Percentiles rank a stretch among this genome's conserved stretches.
phyloP scores from a whole-genome alignment of 257 asterid genomes.

The Solanum sejunctum region DNA sequence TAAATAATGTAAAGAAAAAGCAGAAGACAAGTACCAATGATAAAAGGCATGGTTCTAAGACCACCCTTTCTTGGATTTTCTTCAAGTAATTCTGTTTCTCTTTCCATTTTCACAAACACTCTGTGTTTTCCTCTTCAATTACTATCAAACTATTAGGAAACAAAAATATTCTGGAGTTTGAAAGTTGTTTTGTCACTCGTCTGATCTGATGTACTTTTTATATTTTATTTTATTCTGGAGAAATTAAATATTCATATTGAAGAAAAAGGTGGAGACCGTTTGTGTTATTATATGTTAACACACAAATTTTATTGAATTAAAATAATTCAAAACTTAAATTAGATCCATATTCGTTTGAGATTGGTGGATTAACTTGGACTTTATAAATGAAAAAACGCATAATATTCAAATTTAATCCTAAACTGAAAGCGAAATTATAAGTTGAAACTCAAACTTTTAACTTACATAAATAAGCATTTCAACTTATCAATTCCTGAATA shows the following conservation, averaged over 20 bases:
- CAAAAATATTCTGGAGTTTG: background rate
- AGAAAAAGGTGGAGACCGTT: background rate
- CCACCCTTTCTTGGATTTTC: background rate
- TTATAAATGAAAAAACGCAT: no score
- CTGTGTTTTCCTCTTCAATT: background rate
- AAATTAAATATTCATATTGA: background rate
- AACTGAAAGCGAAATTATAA: no score
- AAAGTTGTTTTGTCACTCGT: background rate
- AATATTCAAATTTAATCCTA: no score
- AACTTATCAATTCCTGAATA: no score
- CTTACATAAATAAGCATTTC: no score
- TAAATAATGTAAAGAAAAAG: background rate
- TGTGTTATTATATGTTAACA: background rate
- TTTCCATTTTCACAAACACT: background rate
- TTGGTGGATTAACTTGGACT: no score
- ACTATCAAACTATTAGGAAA: background rate
- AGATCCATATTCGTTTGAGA: no score
- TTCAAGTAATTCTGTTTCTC: background rate
- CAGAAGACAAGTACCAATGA: background rate
- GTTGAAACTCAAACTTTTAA: no score
- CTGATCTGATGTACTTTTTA: background rate
- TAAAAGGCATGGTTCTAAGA: conserved; percentile 11
- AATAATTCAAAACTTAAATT: no score
- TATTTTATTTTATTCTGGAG: background rate
- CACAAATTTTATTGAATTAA: no score